phyloP scores from a whole-genome alignment of 208 protist species.

The Blechomonas ayalai region DNA sequence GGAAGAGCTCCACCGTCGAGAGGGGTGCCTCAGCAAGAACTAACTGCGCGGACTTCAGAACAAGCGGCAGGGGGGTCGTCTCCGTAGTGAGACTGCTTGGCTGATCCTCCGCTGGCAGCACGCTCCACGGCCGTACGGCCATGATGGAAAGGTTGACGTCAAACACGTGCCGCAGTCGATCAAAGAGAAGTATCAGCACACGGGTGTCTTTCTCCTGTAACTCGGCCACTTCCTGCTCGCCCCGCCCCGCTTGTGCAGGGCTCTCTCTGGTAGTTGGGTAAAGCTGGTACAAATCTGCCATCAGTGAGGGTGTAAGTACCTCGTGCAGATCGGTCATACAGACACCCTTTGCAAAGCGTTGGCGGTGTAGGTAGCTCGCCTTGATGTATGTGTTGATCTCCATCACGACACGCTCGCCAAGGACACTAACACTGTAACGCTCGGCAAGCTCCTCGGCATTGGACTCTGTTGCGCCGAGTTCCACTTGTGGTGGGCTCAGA shows the following conservation, averaged over 20 bases:
- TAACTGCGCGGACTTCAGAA: conserved; percentile 22
- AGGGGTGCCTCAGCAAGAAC: conserved; percentile 24
- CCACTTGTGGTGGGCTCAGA: conserved; percentile 7
- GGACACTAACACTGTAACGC: conserved; percentile 5
- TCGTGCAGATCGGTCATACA: conserved; percentile 28
- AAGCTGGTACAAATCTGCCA: conserved; percentile 17
- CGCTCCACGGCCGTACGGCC: conserved; percentile 54
- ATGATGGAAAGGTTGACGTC: conserved; percentile 50
- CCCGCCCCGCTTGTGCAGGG: neutral
- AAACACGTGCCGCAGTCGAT: conserved; percentile 78
- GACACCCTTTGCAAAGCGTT: conserved; percentile 14
- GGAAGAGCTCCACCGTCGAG: conserved; percentile 20
- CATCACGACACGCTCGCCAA: conserved; percentile 6
- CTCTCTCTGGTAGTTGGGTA: neutral
- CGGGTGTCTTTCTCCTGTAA: neutral
- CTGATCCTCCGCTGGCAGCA: conserved; percentile 36
- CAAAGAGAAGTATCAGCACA: conserved; percentile 36
- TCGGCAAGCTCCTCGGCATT: neutral
- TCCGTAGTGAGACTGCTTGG: conserved; percentile 73
- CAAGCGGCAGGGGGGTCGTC: conserved; percentile 62
- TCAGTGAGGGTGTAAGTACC: conserved; percentile 21
- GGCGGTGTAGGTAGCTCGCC: neutral
- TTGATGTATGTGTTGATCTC: conserved; percentile 10
- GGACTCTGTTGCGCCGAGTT: conserved; percentile 1
- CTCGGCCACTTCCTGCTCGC: neutral